Evolutionary conservation across 176 grass and related monocot species (phyloP).

Genomic region (Carex scoparia): DNA sequence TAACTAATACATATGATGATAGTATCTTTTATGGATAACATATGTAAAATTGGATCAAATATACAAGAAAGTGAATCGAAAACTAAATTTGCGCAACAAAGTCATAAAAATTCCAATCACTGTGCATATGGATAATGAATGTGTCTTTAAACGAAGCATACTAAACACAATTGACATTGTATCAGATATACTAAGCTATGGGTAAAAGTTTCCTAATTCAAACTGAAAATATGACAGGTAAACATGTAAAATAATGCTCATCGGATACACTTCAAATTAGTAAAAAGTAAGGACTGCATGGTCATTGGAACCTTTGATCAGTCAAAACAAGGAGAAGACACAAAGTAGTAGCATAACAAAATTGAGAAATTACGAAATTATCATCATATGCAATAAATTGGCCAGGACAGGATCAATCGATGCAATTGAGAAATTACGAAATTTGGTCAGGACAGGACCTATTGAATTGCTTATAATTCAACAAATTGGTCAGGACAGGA

Average conservation of each 20-base stretch:
- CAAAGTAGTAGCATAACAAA: not conserved
- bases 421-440: not conserved
- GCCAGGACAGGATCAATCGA: not conserved
- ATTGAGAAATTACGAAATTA: slow-evolving; percentile 1
- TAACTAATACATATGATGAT: not conserved
- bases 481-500: not conserved
- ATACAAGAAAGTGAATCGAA: not conserved
- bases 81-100: not conserved
- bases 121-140: not conserved
- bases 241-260: not conserved
- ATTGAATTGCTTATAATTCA: not conserved
- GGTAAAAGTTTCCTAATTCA: not conserved
- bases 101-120: not conserved
- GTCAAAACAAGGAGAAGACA: not conserved
- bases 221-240: not conserved
- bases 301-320: not conserved
- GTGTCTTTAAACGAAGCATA: not conserved
- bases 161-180: not conserved
- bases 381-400: not conserved
- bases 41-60: not conserved
- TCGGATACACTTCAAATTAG: not conserved
- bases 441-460: not conserved
- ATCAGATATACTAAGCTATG: not conserved
- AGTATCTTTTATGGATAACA: not conserved
- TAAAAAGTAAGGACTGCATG: not conserved